Base-by-base conservation (phyloP, 768 basidiomycete species). In the Pleurotus salmoneostramineus region DNA sequence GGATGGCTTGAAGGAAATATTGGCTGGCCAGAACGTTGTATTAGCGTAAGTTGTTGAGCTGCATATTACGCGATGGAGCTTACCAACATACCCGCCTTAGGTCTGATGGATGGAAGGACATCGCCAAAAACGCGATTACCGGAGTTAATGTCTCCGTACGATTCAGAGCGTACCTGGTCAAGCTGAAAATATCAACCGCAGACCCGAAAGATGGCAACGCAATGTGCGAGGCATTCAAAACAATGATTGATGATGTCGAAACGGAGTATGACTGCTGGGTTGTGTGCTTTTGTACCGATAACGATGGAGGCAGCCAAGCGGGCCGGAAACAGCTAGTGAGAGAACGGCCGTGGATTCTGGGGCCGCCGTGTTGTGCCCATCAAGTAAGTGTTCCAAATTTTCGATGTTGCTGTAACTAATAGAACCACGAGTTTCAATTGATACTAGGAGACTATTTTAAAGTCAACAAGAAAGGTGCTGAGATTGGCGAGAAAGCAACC, bases 21-120 rank as follows among this genome's bases (percentile, higher is more conserved):
- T 69, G 31, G 8, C 49, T 6, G 59, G 61, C 7, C 6, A 40
- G 37, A 6, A 14, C 6, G 37, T 40, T 40, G 37, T 40, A 6
- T 14, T 40, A 6, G 7, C 7, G 37, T 40, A 14, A 40, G 37
- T 14, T n/a, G 14, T 40, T 40, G 37, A 14, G 6, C 6, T 40
- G 7, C 37, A 6, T 40, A 40, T 40, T 6, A 6, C 37, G n/a
- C 37, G 37, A 40, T 40, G 14, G 12, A 62, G 35, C 31, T 10
- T 27, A 11, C 14, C 31, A 51, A 5, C 34, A 6, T n/a, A 7
- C 7, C 64, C 65, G 59, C 63, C 44, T 6, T 4, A 48, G 57
- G 40, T 54, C 64, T 0, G 68, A 71, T 56, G 64, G 67, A 0
- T 71, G 69, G 68, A 71, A 71, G 47, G 66, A 69, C 15, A 57